Evolutionary conservation across 176 grass and related monocot genomes (phyloP), one percentile per base, ranked within the genome.

Genomic region (Rhynchospora breviuscula): DNA sequence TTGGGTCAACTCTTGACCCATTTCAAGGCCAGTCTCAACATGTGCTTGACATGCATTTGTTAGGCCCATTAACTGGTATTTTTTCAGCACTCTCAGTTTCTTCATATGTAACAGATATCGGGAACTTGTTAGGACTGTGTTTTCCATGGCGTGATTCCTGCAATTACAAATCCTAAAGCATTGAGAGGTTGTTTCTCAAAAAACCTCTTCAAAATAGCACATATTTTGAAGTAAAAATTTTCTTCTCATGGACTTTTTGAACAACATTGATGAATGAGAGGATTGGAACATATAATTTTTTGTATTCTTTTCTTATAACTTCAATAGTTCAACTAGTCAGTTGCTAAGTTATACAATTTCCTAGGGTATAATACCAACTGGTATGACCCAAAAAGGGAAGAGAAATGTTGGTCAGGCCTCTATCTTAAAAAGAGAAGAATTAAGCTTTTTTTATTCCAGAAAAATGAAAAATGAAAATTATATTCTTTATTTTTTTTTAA

Each of bases 61-160:
- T 18, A 31, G 48, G 29, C 73, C 22, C 73, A 78, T 78, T 18
- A 18, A 14, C 25, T 35, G 51, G 73, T 57, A 78, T 18, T 56
- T 78, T 31, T 57, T 3, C 12, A 40, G 25, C 51, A 78, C 56
- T 57, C 23, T 78, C 23, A 25, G 13, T 78, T 78, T 78, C 2
- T 8, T 78, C 12, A 78, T 1, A 7, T 57, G 49, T 19, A 71
- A 48, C 40, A 46, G 18, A 14, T 76, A 47, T 15, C 12, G 25
- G 49, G 23, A 29, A 56, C 73, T 57, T 31, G 25, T 78, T 51
- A 57, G 48, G 56, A 78, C 54, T n/a, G 51, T 17, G 56, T 56
- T 78, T 57, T 1, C 14, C 73, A 78, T 78, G 23, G 51, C 51
- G 31, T 78, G 51, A 23, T 57, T 78, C 73, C 73, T 78, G 73